Percentiles rank a stretch among this genome's conserved stretches.
phyloP scores from a whole-genome alignment of 139 green algal species.

The Spirogloea muscicola region DNA sequence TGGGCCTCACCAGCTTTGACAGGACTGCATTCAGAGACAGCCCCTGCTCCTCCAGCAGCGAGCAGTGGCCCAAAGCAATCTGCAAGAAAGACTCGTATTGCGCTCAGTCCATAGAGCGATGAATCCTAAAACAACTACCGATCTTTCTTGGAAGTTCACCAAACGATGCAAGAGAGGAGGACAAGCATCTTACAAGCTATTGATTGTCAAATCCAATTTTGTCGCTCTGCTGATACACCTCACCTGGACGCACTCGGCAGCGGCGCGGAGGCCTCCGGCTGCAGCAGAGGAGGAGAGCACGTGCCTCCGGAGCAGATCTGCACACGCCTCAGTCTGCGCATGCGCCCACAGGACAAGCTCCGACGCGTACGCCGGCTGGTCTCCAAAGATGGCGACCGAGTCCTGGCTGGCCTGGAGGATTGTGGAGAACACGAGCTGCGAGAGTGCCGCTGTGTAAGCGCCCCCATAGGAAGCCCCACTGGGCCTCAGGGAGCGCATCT shows the following conservation, averaged over 20 bases:
- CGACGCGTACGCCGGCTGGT: constrained; percentile 12
- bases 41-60: constrained; percentile 22
- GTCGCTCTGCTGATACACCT: no score
- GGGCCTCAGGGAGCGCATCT: constrained; percentile 14
- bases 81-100: no score
- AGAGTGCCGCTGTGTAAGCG: constrained; percentile 29
- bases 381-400: constrained; percentile 14
- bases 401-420: constrained; percentile 14
- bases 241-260: constrained; percentile 38
- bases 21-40: constrained; percentile 7
- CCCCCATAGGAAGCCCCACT: constrained; percentile 21
- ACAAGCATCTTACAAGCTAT: no score
- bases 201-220: no score
- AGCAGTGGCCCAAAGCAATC: constrained; percentile 29
- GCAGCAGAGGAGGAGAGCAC: constrained; percentile 27
- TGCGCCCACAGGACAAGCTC: constrained; percentile 41
- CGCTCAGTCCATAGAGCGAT: no score
- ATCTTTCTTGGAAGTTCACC: no score
- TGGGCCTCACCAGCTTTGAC: constrained; percentile 4
- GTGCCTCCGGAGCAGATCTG: constrained; percentile 8
- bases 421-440: constrained; percentile 35
- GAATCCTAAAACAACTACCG: no score
- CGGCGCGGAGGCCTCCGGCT: constrained; percentile 15
- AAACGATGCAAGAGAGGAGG: no score
- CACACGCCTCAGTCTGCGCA: constrained; percentile 18